These are phyloP conservation scores for Neonothopanus nambi DNA, from an alignment of 1,284 basidiomycete species.

Conservation along the genomic window DNA sequence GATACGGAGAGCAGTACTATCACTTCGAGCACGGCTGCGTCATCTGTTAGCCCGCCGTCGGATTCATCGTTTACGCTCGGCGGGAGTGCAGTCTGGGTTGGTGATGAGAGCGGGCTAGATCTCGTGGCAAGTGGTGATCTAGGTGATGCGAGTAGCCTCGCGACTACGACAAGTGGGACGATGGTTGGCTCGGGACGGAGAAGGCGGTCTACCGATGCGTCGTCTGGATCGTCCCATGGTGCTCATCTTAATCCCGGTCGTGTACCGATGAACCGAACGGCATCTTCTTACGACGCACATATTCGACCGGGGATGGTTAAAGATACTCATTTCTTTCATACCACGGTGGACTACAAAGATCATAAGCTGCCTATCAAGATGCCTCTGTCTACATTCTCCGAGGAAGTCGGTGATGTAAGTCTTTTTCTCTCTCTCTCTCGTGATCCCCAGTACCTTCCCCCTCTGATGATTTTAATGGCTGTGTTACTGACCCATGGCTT, in stretches of 20 bases:
- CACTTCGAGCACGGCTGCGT: slow-evolving; percentile 25
- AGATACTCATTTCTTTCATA: slow-evolving; percentile 94
- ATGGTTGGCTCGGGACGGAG: slow-evolving; percentile 43
- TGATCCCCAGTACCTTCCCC: slow-evolving; percentile 1
- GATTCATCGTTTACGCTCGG: slow-evolving; percentile 72
- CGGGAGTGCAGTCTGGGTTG: slow-evolving; percentile 78
- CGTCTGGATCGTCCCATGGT: slow-evolving; percentile 61
- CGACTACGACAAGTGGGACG: slow-evolving; percentile 37
- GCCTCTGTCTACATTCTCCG: slow-evolving; percentile 82
- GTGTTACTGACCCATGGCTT: background rate
- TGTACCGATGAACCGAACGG: slow-evolving; percentile 4
- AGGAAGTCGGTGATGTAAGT: slow-evolving; percentile 93
- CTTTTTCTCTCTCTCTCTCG: slow-evolving; percentile 9
- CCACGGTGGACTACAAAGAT: slow-evolving; percentile 77
- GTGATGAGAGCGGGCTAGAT: slow-evolving; percentile 62
- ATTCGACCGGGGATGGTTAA: slow-evolving; percentile 57
- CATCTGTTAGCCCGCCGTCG: slow-evolving; percentile 49
- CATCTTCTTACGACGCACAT: slow-evolving; percentile 18
- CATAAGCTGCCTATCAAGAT: slow-evolving; percentile 84
- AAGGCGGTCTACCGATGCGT: slow-evolving; percentile 69
- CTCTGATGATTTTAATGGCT: slow-evolving; percentile 19
- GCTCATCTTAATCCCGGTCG: slow-evolving; percentile 27
- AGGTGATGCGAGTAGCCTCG: slow-evolving; percentile 37
- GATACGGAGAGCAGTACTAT: slow-evolving; percentile 41
- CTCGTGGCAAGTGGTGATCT: slow-evolving; percentile 33